phyloP scores from a whole-genome alignment of 1,284 basidiomycete species.

The Austropuccinia psidii region DNA sequence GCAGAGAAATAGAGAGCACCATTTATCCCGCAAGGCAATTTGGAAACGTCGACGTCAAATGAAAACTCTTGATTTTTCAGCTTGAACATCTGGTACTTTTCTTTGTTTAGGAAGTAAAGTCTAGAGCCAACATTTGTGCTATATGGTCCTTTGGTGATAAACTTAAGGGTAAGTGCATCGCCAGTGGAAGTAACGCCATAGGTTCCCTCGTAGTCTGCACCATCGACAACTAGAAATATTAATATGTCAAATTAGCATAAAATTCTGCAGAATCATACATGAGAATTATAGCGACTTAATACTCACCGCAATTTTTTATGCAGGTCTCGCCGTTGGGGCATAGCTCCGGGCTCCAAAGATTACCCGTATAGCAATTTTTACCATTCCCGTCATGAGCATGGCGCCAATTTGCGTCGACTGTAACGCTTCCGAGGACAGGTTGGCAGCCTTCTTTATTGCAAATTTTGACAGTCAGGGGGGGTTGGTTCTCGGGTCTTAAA shows the following conservation, averaged over 20 bases:
- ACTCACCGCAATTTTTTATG: not conserved
- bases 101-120: not conserved
- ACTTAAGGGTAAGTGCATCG: not conserved
- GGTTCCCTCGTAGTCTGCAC: not conserved
- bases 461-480: not conserved
- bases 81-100: constrained; percentile 11
- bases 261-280: not conserved
- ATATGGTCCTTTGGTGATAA: not conserved
- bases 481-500: not conserved
- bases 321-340: constrained; percentile 5
- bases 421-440: not conserved
- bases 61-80: constrained; percentile 6
- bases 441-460: not conserved
- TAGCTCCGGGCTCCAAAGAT: not conserved
- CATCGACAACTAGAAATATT: not conserved
- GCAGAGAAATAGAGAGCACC: constrained; percentile 50
- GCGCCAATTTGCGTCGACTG: constrained; percentile 12
- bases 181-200: not conserved
- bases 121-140: not conserved
- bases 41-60: constrained; percentile 13
- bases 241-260: not conserved
- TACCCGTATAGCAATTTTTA: not conserved
- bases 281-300: not conserved
- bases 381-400: not conserved
- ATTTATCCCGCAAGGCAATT: constrained; percentile 41